Conservation (phyloP, 73 alveolate species). For the Chromera velia region DNA sequence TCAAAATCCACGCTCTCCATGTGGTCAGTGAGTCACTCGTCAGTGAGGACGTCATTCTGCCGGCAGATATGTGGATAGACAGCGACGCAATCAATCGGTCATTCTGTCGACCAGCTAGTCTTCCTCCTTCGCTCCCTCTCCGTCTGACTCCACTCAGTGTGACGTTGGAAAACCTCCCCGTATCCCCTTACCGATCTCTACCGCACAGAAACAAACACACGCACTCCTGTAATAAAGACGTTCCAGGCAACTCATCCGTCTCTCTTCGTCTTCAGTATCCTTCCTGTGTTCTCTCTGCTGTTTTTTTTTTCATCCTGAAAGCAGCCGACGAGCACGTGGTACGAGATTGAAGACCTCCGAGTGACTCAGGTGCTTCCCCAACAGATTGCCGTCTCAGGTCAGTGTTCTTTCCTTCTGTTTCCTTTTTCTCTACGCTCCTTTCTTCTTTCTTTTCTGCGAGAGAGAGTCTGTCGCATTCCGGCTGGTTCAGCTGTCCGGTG, state of each 20-base stretch:
- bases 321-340: slow-evolving; percentile 62
- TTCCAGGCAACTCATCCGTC: not conserved
- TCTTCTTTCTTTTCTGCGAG: not conserved
- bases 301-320: not conserved
- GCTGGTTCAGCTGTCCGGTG: not conserved
- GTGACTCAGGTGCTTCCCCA: slow-evolving; percentile 78
- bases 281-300: too few species aligned
- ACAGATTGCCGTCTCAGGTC: slow-evolving; percentile 74
- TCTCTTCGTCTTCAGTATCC: not conserved
- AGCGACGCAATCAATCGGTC: not conserved
- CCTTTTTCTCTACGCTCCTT: not conserved
- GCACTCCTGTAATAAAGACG: not conserved
- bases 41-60: not conserved
- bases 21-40: slow-evolving; percentile 54
- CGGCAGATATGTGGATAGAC: not conserved
- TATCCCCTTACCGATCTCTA: not conserved
- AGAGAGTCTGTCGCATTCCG: not conserved
- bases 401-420: not conserved
- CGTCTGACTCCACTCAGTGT: not conserved
- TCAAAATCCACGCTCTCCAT: slow-evolving; percentile 79
- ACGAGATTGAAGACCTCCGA: slow-evolving; percentile 79
- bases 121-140: not conserved
- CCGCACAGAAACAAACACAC: not conserved
- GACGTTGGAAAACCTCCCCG: not conserved
- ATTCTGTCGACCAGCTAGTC: not conserved